A percentile compares a stretch with the other conserved stretches of the same genome.
Evolutionary conservation across 768 basidiomycete species (phyloP).

Genomic region (Boletus rex-veris): DNA sequence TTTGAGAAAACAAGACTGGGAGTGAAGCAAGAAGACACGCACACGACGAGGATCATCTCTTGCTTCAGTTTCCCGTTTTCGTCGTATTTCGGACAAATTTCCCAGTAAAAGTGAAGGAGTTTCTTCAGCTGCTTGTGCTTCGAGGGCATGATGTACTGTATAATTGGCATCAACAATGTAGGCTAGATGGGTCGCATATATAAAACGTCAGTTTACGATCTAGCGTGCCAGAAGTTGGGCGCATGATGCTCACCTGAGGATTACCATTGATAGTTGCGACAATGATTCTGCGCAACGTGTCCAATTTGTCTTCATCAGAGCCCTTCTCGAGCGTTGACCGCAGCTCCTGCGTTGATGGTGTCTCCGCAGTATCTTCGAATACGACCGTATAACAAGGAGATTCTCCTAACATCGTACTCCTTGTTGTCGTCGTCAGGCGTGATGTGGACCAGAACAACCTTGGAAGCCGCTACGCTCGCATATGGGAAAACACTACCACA

Average conservation of each 20-base stretch:
- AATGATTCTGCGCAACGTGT: slow-evolving; percentile 93
- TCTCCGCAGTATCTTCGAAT: slow-evolving; percentile 67
- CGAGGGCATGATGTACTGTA: slow-evolving; percentile 95
- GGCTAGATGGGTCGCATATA: slow-evolving; percentile 47
- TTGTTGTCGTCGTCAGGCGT: slow-evolving; percentile 11
- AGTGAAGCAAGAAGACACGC: slow-evolving; percentile 34
- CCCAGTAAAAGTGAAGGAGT: slow-evolving; percentile 92
- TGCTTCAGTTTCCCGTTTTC: slow-evolving; percentile 97
- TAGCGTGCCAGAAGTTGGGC: not conserved
- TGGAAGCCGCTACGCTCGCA: not conserved
- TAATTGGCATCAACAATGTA: slow-evolving; percentile 94
- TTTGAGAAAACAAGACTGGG: slow-evolving; percentile 6
- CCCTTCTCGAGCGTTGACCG: slow-evolving; percentile 87
- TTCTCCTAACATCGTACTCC: slow-evolving; percentile 41
- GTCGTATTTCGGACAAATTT: slow-evolving; percentile 97
- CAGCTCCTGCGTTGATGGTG: slow-evolving; percentile 79
- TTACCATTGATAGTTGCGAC: slow-evolving; percentile 93
- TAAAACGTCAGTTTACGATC: not conserved
- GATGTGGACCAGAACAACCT: slow-evolving; percentile 3
- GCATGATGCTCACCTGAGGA: slow-evolving; percentile 60
- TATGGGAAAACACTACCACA: slow-evolving; percentile 6
- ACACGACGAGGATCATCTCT: slow-evolving; percentile 99
- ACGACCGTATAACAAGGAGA: slow-evolving; percentile 76
- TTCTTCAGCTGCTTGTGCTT: slow-evolving; percentile 97
- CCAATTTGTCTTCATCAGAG: slow-evolving; percentile 93